These are phyloP conservation scores for Pleurotus cornucopiae DNA, from an alignment of 768 basidiomycete species.

Conservation along the genomic window DNA sequence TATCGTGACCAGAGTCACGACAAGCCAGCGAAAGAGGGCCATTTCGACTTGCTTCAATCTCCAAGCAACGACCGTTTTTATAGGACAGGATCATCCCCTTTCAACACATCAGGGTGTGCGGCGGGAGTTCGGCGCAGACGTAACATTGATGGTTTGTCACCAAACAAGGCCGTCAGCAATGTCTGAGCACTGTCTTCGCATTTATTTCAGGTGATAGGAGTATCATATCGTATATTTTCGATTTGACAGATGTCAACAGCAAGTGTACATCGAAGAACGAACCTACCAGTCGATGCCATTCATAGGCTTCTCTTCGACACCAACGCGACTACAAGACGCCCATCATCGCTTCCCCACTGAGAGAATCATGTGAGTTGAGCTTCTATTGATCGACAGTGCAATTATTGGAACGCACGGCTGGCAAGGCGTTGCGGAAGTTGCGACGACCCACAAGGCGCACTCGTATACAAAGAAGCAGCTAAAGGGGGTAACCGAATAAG, in stretches of 20 bases:
- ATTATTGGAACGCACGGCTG: no score
- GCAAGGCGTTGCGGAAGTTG: no score
- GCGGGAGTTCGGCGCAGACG: not conserved
- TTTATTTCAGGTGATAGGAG: not conserved
- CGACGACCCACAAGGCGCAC: no score
- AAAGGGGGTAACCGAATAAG: no score
- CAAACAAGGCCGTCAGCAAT: not conserved
- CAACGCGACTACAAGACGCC: no score
- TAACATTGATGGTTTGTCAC: conserved; percentile 1
- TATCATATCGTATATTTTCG: not conserved
- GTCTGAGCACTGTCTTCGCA: not conserved
- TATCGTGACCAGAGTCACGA: conserved; percentile 27
- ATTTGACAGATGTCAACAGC: not conserved
- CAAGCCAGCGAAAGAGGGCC: conserved; percentile 16
- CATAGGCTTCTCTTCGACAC: no score
- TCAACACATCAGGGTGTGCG: not conserved
- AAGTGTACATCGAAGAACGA: not conserved
- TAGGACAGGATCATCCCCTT: not conserved
- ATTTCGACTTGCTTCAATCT: not conserved
- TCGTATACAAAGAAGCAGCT: no score
- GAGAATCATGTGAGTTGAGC: no score
- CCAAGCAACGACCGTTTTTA: not conserved
- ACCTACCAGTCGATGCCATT: no score
- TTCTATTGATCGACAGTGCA: no score
- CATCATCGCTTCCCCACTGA: no score